Evolutionary conservation across 768 basidiomycete genomes (phyloP).

Genomic region (Saitozyma sp.): DNA sequence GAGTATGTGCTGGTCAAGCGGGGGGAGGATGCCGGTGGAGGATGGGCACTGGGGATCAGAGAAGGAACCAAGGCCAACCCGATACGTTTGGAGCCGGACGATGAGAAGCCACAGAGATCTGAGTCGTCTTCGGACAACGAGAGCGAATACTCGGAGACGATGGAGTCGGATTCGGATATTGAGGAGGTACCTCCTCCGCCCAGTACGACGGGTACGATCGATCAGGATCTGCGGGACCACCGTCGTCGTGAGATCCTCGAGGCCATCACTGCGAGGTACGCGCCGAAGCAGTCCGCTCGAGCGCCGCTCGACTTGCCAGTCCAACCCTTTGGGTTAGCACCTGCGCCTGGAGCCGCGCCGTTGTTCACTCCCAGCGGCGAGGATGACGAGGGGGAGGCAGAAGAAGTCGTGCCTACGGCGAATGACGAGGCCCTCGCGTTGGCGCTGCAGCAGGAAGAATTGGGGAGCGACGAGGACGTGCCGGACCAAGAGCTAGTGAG

Average conservation of each 20-base stretch:
- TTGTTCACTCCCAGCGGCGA: slow-evolving; percentile 27
- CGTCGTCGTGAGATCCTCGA: slow-evolving; percentile 46
- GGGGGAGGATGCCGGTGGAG: slow-evolving; percentile 71
- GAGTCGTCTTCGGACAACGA: slow-evolving; percentile 26
- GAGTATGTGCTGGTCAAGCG: slow-evolving; percentile 96
- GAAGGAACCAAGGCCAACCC: slow-evolving; percentile 84
- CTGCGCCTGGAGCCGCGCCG: slow-evolving; percentile 23
- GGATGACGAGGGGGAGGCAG: slow-evolving; percentile 11
- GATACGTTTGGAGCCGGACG: slow-evolving; percentile 77
- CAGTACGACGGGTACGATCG: slow-evolving; percentile 12
- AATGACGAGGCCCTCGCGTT: slow-evolving; percentile 44
- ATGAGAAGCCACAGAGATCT: slow-evolving; percentile 32
- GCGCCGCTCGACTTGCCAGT: slow-evolving; percentile 36
- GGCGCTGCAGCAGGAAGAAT: slow-evolving; percentile 55
- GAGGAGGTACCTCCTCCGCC: slow-evolving; percentile 15
- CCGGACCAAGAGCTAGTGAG: slow-evolving; percentile 63
- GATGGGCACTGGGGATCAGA: slow-evolving; percentile 90
- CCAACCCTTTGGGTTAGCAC: slow-evolving; percentile 34
- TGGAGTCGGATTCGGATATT: slow-evolving; percentile 30
- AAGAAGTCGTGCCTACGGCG: slow-evolving; percentile 30
- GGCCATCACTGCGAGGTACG: slow-evolving; percentile 45
- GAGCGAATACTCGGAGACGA: slow-evolving; percentile 50
- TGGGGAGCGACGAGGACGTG: slow-evolving; percentile 71
- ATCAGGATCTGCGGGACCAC: slow-evolving; percentile 41
- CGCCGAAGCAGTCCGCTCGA: slow-evolving; percentile 28